These are phyloP conservation scores for Kodamaea lidongshanica DNA, from an alignment of 805 yeast genomes.

Conservation along the genomic window DNA sequence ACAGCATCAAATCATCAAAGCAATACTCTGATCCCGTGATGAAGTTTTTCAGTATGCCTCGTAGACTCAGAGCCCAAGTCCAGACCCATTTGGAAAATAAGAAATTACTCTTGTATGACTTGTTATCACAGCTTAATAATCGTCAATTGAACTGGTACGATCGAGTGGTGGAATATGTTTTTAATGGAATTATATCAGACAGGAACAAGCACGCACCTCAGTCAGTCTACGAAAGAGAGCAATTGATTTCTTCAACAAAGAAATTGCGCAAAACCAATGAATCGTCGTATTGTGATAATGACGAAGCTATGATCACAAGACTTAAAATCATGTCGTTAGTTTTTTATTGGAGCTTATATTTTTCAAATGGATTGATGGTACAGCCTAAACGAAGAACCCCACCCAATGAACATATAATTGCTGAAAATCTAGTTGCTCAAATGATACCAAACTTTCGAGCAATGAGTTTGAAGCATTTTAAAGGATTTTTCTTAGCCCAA, in stretches of 20 bases:
- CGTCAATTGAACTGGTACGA: slow-evolving; percentile 24
- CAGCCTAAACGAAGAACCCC: slow-evolving; percentile 3
- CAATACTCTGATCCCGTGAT: slow-evolving; percentile 4
- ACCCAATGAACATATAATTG: slow-evolving; percentile 8
- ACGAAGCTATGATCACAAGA: slow-evolving; percentile 25
- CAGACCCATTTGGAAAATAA: slow-evolving; percentile 8
- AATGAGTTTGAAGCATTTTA: slow-evolving; percentile 10
- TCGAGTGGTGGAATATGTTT: slow-evolving; percentile 21
- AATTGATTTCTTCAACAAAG: slow-evolving; percentile 10
- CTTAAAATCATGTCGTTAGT: slow-evolving; percentile 15
- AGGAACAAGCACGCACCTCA: slow-evolving; percentile 12
- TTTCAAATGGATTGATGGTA: slow-evolving; percentile 9
- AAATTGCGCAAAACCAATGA: too few species aligned
- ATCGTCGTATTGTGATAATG: slow-evolving; percentile 17
- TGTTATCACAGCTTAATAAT: slow-evolving; percentile 20
- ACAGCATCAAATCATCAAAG: too few species aligned
- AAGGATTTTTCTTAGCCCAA: slow-evolving; percentile 11
- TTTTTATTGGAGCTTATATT: slow-evolving; percentile 15
- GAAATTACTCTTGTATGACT: slow-evolving; percentile 6
- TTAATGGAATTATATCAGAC: slow-evolving; percentile 22
- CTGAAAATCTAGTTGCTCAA: slow-evolving; percentile 10
- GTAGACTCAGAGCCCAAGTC: slow-evolving; percentile 3
- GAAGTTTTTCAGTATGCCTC: slow-evolving; percentile 5
- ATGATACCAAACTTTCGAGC: slow-evolving; percentile 9
- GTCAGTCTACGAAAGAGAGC: slow-evolving; percentile 25